These are phyloP conservation scores for Vanderwaltozyma tropicalis DNA, from an alignment of 805 yeast species.

Conservation along the genomic window DNA sequence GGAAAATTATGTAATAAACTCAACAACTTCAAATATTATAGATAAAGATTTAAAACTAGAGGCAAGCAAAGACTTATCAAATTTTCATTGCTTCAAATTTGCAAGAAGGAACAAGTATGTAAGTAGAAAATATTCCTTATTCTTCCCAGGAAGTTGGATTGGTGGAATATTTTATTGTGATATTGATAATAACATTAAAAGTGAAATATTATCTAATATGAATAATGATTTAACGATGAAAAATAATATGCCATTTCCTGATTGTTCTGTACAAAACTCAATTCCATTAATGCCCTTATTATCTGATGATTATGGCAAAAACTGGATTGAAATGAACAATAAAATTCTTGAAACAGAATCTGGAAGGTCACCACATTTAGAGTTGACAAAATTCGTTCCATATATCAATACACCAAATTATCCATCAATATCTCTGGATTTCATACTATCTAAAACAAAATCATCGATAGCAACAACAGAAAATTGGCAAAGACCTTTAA, in stretches of 20 bases:
- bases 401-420: constrained; percentile 42
- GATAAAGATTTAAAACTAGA: neutral
- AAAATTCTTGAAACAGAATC: constrained; percentile 15
- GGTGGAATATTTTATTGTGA: constrained; percentile 55
- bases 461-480: neutral
- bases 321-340: constrained; percentile 34
- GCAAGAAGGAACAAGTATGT: constrained; percentile 50
- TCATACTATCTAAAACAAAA: constrained; percentile 25
- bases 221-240: neutral
- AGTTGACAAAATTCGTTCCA: constrained; percentile 42
- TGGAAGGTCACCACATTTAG: constrained; percentile 11
- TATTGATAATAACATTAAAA: constrained; percentile 24
- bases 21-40: neutral
- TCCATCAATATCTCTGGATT: constrained; percentile 15
- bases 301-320: constrained; percentile 43
- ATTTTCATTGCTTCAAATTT: constrained; percentile 41
- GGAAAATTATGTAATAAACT: neutral
- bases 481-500: constrained; percentile 7
- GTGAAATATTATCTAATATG: constrained; percentile 4
- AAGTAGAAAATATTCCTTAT: constrained; percentile 34
- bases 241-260: neutral
- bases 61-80: constrained; percentile 6
- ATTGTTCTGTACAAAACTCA: constrained; percentile 30
- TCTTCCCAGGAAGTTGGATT: constrained; percentile 47
- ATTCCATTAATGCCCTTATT: constrained; percentile 45